A percentile compares a stretch with the other conserved stretches of the same genome.
These are phyloP conservation scores for Eucalyptus tenuipes DNA, from an alignment of 345 rosid species.

Conservation along the genomic window DNA sequence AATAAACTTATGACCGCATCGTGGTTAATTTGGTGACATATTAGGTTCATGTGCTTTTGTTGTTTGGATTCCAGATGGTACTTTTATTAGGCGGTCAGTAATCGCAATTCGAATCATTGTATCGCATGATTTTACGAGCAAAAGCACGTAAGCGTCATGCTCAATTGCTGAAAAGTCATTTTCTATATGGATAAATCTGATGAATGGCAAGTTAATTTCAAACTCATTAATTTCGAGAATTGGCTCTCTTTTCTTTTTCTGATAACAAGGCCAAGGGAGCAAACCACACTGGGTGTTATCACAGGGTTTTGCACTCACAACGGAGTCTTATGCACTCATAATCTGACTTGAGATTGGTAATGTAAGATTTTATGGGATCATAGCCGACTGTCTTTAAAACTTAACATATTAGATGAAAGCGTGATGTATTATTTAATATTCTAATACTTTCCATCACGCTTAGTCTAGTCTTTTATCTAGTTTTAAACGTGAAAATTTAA, in stretches of 20 bases:
- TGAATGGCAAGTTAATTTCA: neutral
- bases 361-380: accelerated
- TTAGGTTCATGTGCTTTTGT: neutral
- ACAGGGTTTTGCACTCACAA: neutral
- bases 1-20: neutral
- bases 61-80: neutral
- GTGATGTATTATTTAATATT: too few species aligned
- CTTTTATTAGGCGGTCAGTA: neutral
- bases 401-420: too few species aligned
- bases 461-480: accelerated
- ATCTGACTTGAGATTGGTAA: neutral
- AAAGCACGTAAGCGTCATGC: neutral
- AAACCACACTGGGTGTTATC: neutral
- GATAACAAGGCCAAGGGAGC: neutral
- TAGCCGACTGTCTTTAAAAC: accelerated
- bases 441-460: accelerated
- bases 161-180: neutral
- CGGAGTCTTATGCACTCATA: neutral
- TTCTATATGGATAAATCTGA: neutral
- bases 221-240: neutral
- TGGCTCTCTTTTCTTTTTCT: neutral
- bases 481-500: too few species aligned
- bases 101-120: neutral
- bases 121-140: neutral
- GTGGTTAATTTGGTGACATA: neutral